These are phyloP conservation scores for Earliella scabrosa DNA, from an alignment of 1,284 basidiomycete genomes.

Conservation along the genomic window DNA sequence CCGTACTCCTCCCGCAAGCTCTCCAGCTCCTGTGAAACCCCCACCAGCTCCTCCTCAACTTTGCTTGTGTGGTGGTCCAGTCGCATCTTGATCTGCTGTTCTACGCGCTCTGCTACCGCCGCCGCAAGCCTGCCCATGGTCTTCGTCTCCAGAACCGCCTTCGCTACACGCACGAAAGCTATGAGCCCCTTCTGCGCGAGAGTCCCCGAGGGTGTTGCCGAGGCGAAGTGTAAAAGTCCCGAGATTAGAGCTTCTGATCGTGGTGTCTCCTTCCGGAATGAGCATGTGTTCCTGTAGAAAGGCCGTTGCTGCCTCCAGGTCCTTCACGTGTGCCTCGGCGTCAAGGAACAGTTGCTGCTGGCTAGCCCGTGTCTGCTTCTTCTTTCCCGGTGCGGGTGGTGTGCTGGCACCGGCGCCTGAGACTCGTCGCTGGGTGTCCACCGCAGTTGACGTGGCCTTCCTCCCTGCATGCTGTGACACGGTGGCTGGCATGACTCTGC, in stretches of 20 bases:
- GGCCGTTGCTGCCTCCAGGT: not conserved
- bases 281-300: not conserved
- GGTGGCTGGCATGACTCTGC: not conserved
- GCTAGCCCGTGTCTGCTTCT: not conserved
- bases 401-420: not conserved
- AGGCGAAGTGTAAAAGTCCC: no score
- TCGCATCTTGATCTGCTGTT: not conserved
- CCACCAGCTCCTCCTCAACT: not conserved
- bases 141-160: no score
- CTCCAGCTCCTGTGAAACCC: not conserved
- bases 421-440: no score
- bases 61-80: constrained; percentile 2
- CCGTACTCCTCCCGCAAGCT: not conserved
- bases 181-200: no score
- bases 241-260: no score
- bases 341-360: not conserved
- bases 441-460: no score
- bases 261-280: not conserved
- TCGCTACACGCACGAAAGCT: no score
- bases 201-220: no score
- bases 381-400: not conserved
- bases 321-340: not conserved
- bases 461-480: no score
- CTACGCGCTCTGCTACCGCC: not conserved
- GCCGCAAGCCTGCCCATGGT: not conserved